Base-by-base conservation (phyloP, 2,329 filamentous ascomycete species). In the Ploettnerulaceae sp. region DNA sequence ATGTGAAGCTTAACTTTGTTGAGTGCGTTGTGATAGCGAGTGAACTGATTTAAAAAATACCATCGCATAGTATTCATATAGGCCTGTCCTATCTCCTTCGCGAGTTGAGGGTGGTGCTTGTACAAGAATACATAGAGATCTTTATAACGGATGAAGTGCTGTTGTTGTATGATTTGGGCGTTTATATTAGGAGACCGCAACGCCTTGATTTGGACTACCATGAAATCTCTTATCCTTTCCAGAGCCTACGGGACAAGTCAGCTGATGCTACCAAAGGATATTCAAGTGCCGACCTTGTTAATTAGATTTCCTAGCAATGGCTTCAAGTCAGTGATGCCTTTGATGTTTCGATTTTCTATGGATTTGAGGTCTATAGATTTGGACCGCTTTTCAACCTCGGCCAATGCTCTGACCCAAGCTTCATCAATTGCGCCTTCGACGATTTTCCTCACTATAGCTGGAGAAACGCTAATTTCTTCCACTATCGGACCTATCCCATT, bases 21-120 rank as follows among this genome's bases (percentile, higher is more conserved):
- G 5, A 98, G 73, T 0, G 93, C 83, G 57, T 83, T 82, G 54
- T 86, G 81, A 65, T 98, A 98, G 25, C 91, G 82, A 3, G 79
- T 82, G 63, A 98, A 98, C 64, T 96, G 88, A 55, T 86, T 93
- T 43, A 85, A 70, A 64, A 97, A 97, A 63, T 98, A 98, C 93
- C 93, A 98, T 43, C 89, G 81, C 89, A 98, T 98, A 0, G 94
- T 98, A 65, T 96, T 95, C 70, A 94, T 84, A 61, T 98, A 98
- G 3, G 94, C 93, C 64, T 89, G 85, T 7, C 82, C 82, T 55
- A 98, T 95, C 66, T 98, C 88, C 43, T 90, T 84, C 7, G 88
- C 89, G 5, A 98, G 78, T n/a, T 79, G 75, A 1, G 85, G 72
- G 59, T 97, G 89, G 55, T 91, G 85, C 57, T 79, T 82, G 49